Percentiles rank a stretch among this genome's conserved stretches.
These are phyloP conservation scores for Beauveria bassiana DNA, from an alignment of 2,329 filamentous ascomycete genomes.

Conservation along the genomic window DNA sequence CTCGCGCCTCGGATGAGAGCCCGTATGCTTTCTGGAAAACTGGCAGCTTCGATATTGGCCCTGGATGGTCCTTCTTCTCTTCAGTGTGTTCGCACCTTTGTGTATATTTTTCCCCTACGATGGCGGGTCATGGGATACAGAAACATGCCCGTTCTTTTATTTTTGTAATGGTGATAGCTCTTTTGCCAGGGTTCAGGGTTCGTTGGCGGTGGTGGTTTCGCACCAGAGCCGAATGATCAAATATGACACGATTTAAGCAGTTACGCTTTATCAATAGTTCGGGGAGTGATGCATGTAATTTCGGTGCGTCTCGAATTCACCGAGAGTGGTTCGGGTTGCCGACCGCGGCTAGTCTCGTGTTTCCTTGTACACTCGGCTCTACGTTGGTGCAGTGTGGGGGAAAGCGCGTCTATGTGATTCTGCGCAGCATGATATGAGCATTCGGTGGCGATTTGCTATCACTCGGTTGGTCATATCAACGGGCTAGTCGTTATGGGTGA, in stretches of 20 bases:
- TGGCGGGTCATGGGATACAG: conserved; percentile 1
- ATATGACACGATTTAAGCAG: background rate
- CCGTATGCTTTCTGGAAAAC: background rate
- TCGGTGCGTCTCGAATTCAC: background rate
- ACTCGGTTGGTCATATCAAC: too few species aligned
- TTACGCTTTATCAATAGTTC: too few species aligned
- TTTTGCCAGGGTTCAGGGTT: background rate
- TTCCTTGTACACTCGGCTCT: too few species aligned
- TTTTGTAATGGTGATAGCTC: background rate
- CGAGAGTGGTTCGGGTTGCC: too few species aligned
- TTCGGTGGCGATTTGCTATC: background rate
- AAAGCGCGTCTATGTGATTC: too few species aligned
- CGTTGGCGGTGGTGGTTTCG: background rate
- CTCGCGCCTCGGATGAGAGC: background rate
- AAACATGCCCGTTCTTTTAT: background rate
- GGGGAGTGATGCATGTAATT: background rate
- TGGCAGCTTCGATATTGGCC: background rate
- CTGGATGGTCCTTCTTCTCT: background rate
- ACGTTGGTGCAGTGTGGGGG: too few species aligned
- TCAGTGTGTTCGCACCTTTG: background rate
- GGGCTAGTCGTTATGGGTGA: too few species aligned
- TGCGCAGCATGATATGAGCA: too few species aligned
- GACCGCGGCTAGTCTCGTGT: too few species aligned
- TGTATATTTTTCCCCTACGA: background rate
- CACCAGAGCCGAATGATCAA: background rate